Base-by-base conservation (phyloP, 139 green algal species). In the Chara braunii region DNA sequence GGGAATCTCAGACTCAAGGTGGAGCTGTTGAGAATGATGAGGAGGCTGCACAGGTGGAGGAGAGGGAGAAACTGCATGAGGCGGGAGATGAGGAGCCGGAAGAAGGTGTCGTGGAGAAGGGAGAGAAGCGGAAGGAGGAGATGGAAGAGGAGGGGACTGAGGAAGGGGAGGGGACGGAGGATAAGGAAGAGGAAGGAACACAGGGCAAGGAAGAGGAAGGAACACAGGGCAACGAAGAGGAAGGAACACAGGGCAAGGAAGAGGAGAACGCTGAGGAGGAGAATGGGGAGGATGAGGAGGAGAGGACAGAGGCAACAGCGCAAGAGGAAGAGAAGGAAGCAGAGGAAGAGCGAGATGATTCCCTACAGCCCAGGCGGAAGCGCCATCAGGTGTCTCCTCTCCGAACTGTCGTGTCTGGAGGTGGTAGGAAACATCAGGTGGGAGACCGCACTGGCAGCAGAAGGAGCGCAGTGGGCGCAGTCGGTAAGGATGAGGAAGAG, bases 321-420 rank as follows among this genome's bases (percentile, higher is more conserved):
- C 33, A 62, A 61, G 37, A 28, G 61, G 42, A 54, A 64, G 56
- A 33, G 56, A 22, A 64, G 56, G 43, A 65, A 65, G 56, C 33
- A 58, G 23, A 54, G 53, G 53, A 26, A 62, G 30, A 62, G 14
- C 23, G 53, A 62, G 30, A 61, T 1, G 9, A 64, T 62, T 23
- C n/a, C 14, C 54, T 11, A 62, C 24, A 9, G 53, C 33, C 14
- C 18, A 9, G 30, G 53, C 1, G 11, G 12, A 24, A 26, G 12
- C 33, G 53, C 54, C 8, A 26, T 0, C 12, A 37, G n/a, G n/a
- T n/a, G n/a, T 18, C 40, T 48, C 35, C 45, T 7, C 24, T 66
- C 36, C 36, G 12, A 12, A 37, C 36, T 33, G 6, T 59, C 6
- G 14, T 59, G 40, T 18, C 32, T n/a, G 56, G 23, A 65, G 43